A percentile compares a stretch with the other conserved stretches of the same genome.
These are phyloP conservation scores for Sugiyamaella boreocaroliniensis DNA, from an alignment of 805 yeast genomes.

Conservation along the genomic window DNA sequence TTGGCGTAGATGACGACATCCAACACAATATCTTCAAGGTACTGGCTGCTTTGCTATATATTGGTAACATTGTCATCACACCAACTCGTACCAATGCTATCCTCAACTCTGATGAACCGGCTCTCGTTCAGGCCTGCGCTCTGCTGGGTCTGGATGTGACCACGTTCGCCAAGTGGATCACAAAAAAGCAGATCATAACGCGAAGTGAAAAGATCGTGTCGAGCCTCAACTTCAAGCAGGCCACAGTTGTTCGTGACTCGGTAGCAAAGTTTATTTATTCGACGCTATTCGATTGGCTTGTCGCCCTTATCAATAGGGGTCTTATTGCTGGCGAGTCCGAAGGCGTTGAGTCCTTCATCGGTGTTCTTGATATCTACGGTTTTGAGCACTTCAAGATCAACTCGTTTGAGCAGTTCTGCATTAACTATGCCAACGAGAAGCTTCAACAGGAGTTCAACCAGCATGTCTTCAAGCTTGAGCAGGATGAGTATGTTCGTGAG, in stretches of 20 bases:
- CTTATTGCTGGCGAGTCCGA: conserved; percentile 69
- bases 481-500: conserved; percentile 87
- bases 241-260: conserved; percentile 91
- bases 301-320: conserved; percentile 71
- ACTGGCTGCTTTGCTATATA: conserved; percentile 81
- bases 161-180: conserved; percentile 80
- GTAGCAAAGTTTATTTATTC: conserved; percentile 92
- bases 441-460: conserved; percentile 96
- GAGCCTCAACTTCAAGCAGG: conserved; percentile 74
- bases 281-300: conserved; percentile 92
- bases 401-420: conserved; percentile 96
- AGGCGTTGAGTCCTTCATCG: conserved; percentile 67
- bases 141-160: conserved; percentile 72
- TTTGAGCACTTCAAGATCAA: conserved; percentile 92
- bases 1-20: conserved; percentile 57
- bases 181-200: conserved; percentile 87
- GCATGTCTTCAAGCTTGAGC: conserved; percentile 94
- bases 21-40: conserved; percentile 69
- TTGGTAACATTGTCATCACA: conserved; percentile 85
- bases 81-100: conserved; percentile 81
- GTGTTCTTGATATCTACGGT: conserved; percentile 95
- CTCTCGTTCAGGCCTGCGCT: conserved; percentile 72
- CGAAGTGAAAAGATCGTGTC: conserved; percentile 86
- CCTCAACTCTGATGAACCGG: conserved; percentile 80
- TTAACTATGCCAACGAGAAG: conserved; percentile 94